Evolutionary conservation across 2,329 filamentous ascomycete genomes (phyloP), one percentile per base, ranked within the genome.

Genomic region (Pseudogymnoascus sp.): DNA sequence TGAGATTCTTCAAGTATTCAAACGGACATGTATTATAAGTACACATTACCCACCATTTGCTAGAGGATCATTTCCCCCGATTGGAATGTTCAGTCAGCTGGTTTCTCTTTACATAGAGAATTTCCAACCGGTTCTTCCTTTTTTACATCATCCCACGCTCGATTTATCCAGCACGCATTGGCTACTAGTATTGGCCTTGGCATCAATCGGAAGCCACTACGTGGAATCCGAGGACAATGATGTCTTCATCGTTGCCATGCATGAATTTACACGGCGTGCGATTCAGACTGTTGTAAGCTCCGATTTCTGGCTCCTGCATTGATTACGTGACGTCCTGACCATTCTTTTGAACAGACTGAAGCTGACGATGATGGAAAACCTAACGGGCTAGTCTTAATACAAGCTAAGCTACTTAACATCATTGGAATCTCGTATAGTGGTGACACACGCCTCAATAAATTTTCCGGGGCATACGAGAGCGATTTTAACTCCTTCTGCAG

Each of bases 221-320:
- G 65, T 67, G 35, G 69, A 70, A 33, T 60, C 63, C 9, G 61
- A 66, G 12, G 65, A 72, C 18, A 65, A 66, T 60, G 67, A 71
- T 18, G 65, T 70, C 6, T 70, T 70, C 57, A 66, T 69, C 35
- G 62, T 68, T 43, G 72, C 74, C 33, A 72, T 77, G 54, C 73
- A 77, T 61, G 76, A 78, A 61, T 71, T 78, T 61, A 66, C 76
- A 54, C 73, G 74, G 14, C 71, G 75, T 35, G 72, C 72, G 36
- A 70, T 77, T 43, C 62, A 69, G 35, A 67, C 71, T 28, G 70
- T 73, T 66, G 74, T 76, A 68, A 66, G 63, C 64, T 36, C 8
- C 9, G 0, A 11, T 38, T 12, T 5, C 16, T 25, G 7, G 22
- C 7, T 16, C 28, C 6, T 33, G 9, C 4, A 25, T 28, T 16